Evolutionary conservation across 163 green algal genomes (phyloP).

Genomic region (Scenedesmus sp.): DNA sequence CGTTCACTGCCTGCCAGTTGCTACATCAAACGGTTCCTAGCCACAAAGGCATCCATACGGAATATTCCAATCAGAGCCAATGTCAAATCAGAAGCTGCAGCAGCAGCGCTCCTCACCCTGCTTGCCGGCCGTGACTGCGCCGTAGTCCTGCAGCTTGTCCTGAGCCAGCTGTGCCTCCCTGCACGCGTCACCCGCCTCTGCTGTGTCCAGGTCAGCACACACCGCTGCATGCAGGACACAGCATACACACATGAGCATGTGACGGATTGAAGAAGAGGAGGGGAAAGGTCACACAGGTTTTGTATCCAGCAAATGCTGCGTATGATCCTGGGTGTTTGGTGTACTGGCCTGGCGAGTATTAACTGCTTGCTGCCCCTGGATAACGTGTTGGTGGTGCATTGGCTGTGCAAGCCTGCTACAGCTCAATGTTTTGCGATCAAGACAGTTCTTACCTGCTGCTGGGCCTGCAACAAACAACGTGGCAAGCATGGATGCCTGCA

Average conservation of each 20-base stretch:
- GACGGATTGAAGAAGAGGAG: neutral
- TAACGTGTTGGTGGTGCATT: neutral
- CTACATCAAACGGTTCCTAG: no score
- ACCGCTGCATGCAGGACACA: slow-evolving; percentile 26
- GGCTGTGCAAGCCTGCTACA: neutral
- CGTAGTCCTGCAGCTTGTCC: slow-evolving; percentile 16
- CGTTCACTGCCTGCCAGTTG: neutral
- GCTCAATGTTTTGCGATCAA: no score
- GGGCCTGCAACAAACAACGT: slow-evolving; percentile 8
- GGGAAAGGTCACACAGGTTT: neutral
- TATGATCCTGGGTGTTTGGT: neutral
- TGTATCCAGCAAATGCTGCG: neutral
- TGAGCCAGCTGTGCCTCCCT: slow-evolving; percentile 14
- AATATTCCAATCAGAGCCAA: no score
- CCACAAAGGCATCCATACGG: no score
- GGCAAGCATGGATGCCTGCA: slow-evolving; percentile 16
- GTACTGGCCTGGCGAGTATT: neutral
- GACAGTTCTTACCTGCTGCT: neutral
- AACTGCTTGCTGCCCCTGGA: neutral
- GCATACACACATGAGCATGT: neutral
- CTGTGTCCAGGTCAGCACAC: slow-evolving; percentile 44
- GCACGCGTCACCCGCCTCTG: slow-evolving; percentile 30
- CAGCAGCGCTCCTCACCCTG: neutral
- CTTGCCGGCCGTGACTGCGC: neutral
- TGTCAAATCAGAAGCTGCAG: neutral